Evolutionary conservation across 768 basidiomycete species (phyloP).

Genomic region (Boletus rubroflammeus): DNA sequence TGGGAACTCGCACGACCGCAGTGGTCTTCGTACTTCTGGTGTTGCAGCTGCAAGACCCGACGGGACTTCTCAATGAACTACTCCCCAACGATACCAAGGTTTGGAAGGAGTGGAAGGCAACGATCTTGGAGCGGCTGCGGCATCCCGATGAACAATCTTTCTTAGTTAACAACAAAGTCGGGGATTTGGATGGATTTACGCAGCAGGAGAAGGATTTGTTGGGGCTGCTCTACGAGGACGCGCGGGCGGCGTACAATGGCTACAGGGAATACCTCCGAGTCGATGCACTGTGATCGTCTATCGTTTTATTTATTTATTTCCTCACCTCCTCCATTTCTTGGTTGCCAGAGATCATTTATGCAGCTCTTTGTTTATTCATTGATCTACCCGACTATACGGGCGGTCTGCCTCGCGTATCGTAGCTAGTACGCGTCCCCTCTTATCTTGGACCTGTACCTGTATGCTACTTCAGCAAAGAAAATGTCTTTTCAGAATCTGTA

Average conservation of each 20-base stretch:
- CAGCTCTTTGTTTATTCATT: not conserved
- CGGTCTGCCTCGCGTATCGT: too few species aligned
- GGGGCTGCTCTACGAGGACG: conserved; percentile 11
- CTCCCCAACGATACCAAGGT: conserved; percentile 22
- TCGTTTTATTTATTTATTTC: not conserved
- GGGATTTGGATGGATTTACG: not conserved
- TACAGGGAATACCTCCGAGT: conserved; percentile 7
- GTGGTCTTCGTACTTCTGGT: conserved; percentile 19
- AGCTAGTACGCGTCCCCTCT: not conserved
- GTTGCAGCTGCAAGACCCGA: conserved; percentile 4
- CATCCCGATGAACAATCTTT: not conserved
- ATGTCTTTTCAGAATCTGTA: not conserved
- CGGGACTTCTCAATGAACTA: conserved; percentile 7
- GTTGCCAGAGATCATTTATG: too few species aligned
- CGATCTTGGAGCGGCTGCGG: conserved; percentile 3
- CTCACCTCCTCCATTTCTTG: not conserved
- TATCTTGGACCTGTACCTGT: not conserved
- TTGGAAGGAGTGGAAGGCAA: conserved; percentile 20
- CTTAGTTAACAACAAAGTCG: not conserved
- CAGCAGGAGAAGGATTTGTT: conserved; percentile 9
- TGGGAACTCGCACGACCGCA: conserved; percentile 15
- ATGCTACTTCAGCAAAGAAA: not conserved
- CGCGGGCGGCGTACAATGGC: conserved; percentile 8
- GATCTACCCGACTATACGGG: too few species aligned
- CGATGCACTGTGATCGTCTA: not conserved